phyloP scores from a whole-genome alignment of 208 protist genomes.

The Trypanosoma platydactyli region DNA sequence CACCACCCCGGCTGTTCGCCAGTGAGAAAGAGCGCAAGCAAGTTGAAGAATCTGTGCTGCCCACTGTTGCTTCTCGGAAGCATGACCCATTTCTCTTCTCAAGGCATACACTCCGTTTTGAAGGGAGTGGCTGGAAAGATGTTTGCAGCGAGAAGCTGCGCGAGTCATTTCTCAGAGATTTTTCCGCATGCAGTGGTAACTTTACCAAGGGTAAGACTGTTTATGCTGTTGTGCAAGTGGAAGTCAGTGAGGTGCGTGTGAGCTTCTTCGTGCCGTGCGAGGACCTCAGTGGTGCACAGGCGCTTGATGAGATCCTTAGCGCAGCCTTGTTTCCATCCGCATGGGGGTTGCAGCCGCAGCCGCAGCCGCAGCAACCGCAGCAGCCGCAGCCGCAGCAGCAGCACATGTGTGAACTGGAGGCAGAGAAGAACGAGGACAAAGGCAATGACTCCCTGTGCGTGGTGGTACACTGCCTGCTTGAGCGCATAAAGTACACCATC shows the following conservation, averaged over 20 bases:
- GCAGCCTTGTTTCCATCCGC: not conserved
- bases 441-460: not conserved
- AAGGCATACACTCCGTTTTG: not conserved
- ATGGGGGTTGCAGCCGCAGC: not conserved
- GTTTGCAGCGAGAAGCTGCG: not conserved
- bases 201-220: not conserved
- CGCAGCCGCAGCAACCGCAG: not conserved
- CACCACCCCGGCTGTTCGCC: not conserved
- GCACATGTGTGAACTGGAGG: not conserved
- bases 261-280: slow-evolving; percentile 6
- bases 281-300: not conserved
- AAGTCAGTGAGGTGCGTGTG: slow-evolving; percentile 2
- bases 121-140: not conserved
- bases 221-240: not conserved
- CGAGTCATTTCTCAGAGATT: not conserved
- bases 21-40: not conserved
- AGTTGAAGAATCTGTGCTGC: not conserved
- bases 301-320: not conserved
- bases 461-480: slow-evolving; percentile 1
- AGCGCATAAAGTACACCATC: not conserved
- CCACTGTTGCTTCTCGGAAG: not conserved
- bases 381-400: not conserved
- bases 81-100: not conserved
- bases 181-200: not conserved
- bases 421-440: not conserved